These are phyloP conservation scores for Trypanosoma platydactyli DNA, from an alignment of 208 protist species.

Conservation along the genomic window DNA sequence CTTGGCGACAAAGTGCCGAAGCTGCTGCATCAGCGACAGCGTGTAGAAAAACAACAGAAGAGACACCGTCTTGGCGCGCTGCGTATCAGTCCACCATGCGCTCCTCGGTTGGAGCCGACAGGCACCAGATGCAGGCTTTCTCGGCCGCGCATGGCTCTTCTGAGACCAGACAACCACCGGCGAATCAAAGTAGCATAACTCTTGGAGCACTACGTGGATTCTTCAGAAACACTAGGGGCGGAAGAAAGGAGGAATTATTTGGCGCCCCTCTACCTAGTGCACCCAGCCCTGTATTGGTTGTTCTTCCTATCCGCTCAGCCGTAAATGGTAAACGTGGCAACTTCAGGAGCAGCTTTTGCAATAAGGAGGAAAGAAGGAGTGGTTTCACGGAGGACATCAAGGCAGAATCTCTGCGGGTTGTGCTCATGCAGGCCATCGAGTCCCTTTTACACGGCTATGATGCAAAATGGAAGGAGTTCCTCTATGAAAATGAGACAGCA, in stretches of 20 bases:
- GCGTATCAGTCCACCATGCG: slow-evolving; percentile 28
- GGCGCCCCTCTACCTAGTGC: not conserved
- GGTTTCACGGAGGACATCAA: slow-evolving; percentile 8
- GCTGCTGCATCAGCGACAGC: not conserved
- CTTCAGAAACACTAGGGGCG: not conserved
- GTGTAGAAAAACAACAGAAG: not conserved
- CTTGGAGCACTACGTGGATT: not conserved
- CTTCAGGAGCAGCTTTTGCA: not conserved
- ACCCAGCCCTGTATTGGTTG: slow-evolving; percentile 18
- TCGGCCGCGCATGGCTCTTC: not conserved
- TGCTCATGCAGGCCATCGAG: slow-evolving; percentile 6
- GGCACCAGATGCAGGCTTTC: not conserved
- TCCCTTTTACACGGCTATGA: slow-evolving; percentile 22
- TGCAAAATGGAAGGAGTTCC: slow-evolving; percentile 18
- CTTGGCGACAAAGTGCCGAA: slow-evolving; percentile 9
- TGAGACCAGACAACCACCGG: not conserved
- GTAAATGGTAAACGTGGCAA: not conserved
- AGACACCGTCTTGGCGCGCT: slow-evolving; percentile 10
- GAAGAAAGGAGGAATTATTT: not conserved
- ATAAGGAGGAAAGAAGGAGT: not conserved
- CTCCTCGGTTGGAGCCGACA: not conserved
- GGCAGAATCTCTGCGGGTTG: not conserved
- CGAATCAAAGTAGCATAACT: no score
- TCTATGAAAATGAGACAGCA: slow-evolving; percentile 8
- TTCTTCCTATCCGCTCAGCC: slow-evolving; percentile 16